Base-by-base conservation (phyloP, 345 rosid species). In the Rhodomyrtus tomentosa region DNA sequence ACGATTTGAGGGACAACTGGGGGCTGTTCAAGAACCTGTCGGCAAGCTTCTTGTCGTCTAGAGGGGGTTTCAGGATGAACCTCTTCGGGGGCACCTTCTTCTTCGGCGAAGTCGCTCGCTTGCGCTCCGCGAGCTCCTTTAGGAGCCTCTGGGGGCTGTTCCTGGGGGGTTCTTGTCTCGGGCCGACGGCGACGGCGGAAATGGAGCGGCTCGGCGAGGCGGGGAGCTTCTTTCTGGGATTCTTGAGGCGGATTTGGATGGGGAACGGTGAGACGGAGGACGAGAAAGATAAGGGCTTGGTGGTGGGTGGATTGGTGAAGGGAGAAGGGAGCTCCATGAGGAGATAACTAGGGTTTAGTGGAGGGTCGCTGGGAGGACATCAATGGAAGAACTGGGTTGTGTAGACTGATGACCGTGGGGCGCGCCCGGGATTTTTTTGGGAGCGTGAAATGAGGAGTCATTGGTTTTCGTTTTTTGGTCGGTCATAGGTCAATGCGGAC, bases 121-220 rank as follows among this genome's bases (percentile, higher is more conserved):
- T 97, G 81, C 98, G 96, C 87, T 97, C 95, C 2, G 93, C 93
- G 6, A 97, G 95, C 93, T 95, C 99, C 87, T 97, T 97, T 87
- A 97, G 96, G 3, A 97, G 96, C 56, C 98, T 89, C 76, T 94
- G 98, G 4, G 99, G 98, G 89, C 94, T 95, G 87, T 94, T 92
- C 81, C 84, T 88, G 22, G 99, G 98, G 68, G 90, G 91, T 1
- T 91, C 93, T 72, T 91, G 89, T 12, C 80, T 87, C 72, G 97
- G 92, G 86, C 92, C 97, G 3, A 92, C 84, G 8, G 96, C 92
- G 2, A 94, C 94, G 2, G 93, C 90, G 55, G 79, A 85, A 51
- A 95, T 85, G 7, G 89, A 89, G 82, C 92, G 87, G 25, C 85
- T 91, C 40, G 52, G 89, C 32, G 90, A 84, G 36, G 72, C 86